These are phyloP conservation scores for Cercospora zeina DNA, from an alignment of 2,329 filamentous ascomycete species.

Conservation along the genomic window DNA sequence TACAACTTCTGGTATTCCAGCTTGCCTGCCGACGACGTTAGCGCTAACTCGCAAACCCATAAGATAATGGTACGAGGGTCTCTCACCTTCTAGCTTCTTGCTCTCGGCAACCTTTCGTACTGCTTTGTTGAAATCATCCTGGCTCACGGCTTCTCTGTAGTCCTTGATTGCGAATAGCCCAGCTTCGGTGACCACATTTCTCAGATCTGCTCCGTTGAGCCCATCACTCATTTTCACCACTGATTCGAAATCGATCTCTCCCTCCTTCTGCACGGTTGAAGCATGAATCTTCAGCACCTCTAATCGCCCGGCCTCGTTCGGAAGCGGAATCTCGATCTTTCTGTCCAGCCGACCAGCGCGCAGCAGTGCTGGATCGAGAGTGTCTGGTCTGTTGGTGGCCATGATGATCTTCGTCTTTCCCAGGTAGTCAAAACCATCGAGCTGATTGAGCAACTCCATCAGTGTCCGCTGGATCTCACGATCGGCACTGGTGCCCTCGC, in stretches of 20 bases:
- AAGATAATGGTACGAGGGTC: background rate
- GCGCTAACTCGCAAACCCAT: background rate
- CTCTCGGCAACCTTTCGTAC: slow-evolving; percentile 95
- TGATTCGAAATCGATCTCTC: slow-evolving; percentile 97
- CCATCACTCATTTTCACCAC: slow-evolving; percentile 99
- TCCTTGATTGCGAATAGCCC: slow-evolving; percentile 98
- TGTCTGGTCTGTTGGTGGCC: slow-evolving; percentile 97
- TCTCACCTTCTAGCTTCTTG: slow-evolving; percentile 99
- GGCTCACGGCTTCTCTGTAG: slow-evolving; percentile 91
- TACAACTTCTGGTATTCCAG: slow-evolving; percentile 29
- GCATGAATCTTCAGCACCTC: slow-evolving; percentile 99
- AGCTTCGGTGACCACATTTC: slow-evolving; percentile 97
- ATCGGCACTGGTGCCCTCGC: slow-evolving; percentile 94
- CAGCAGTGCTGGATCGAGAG: slow-evolving; percentile 87
- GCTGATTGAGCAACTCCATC: slow-evolving; percentile 97
- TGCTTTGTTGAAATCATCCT: slow-evolving; percentile 99
- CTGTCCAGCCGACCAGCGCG: slow-evolving; percentile 91
- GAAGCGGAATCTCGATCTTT: slow-evolving; percentile 96
- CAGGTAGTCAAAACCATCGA: slow-evolving; percentile 98
- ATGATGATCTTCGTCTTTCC: slow-evolving; percentile 99
- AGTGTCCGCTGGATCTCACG: slow-evolving; percentile 97
- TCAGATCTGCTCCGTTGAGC: slow-evolving; percentile 92
- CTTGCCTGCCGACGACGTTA: slow-evolving; percentile 17
- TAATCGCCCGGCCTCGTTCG: slow-evolving; percentile 92
- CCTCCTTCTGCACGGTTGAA: slow-evolving; percentile 79